These are phyloP conservation scores for Huntiella moniliformis DNA, from an alignment of 2,329 filamentous ascomycete species.

Conservation along the genomic window DNA sequence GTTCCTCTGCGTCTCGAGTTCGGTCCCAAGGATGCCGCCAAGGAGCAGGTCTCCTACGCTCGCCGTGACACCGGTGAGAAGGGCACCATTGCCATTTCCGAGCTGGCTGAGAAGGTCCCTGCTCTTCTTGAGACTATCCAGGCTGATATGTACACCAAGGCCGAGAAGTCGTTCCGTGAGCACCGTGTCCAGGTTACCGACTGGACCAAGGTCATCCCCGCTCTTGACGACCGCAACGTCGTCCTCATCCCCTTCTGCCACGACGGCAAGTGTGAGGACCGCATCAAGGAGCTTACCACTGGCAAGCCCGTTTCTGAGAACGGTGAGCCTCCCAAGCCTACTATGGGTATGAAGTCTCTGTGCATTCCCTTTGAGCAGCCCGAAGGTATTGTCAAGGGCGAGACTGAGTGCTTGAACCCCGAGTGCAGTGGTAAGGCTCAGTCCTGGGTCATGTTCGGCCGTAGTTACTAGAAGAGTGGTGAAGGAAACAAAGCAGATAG, in stretches of 20 bases:
- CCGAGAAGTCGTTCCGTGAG: conserved; percentile 56
- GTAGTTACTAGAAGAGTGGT: conserved; percentile 34
- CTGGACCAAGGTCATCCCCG: conserved; percentile 82
- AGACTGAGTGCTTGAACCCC: conserved; percentile 84
- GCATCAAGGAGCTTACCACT: conserved; percentile 83
- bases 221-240: conserved; percentile 81
- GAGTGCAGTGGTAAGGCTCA: conserved; percentile 60
- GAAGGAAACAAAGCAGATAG: neutral
- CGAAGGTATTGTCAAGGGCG: conserved; percentile 54
- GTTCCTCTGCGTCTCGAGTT: conserved; percentile 89
- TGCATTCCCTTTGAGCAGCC: conserved; percentile 74
- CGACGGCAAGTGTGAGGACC: conserved; percentile 66
- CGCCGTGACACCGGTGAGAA: conserved; percentile 80
- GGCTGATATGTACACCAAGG: conserved; percentile 57
- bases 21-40: conserved; percentile 81
- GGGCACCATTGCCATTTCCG: conserved; percentile 55
- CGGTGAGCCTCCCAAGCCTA: conserved; percentile 35
- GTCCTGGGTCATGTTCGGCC: conserved; percentile 85
- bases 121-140: conserved; percentile 81
- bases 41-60: conserved; percentile 65
- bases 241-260: conserved; percentile 83
- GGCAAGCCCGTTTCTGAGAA: conserved; percentile 43
- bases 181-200: conserved; percentile 67
- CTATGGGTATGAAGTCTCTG: conserved; percentile 49
- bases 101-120: conserved; percentile 56